These are phyloP conservation scores for Ottelia alismoides DNA, from an alignment of 106 monocot species.

Conservation along the genomic window DNA sequence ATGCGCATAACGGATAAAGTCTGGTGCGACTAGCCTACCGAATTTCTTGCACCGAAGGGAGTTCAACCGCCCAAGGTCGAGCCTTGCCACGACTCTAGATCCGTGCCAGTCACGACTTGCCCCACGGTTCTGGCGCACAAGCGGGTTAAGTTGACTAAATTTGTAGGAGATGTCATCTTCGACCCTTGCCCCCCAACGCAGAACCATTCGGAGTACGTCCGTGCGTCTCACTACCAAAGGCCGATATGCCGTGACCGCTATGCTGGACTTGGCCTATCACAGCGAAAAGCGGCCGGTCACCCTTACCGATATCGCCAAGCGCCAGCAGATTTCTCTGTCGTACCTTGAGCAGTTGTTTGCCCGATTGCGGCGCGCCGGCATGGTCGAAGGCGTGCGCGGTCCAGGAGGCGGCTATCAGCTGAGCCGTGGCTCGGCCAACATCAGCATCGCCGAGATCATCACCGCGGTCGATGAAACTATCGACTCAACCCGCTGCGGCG, in stretches of 20 bases:
- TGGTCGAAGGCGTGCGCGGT: neutral
- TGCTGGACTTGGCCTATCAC: neutral
- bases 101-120: too few species aligned
- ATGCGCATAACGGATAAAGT: too few species aligned
- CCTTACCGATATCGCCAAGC: neutral
- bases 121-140: too few species aligned
- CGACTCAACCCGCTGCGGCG: neutral
- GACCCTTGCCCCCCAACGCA: too few species aligned
- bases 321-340: neutral
- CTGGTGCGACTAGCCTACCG: too few species aligned
- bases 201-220: too few species aligned
- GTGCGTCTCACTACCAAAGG: neutral
- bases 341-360: neutral
- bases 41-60: too few species aligned
- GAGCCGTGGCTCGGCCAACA: too few species aligned
- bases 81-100: too few species aligned
- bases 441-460: neutral
- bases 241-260: neutral
- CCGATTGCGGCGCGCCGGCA: neutral
- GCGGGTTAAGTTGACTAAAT: too few species aligned
- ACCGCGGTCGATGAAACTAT: neutral
- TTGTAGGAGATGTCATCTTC: too few species aligned
- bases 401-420: neutral
- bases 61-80: too few species aligned
- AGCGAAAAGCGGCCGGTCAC: neutral